Evolutionary conservation across 164 flowering plant genomes (phyloP).

Genomic region (Paratinospora sagittata): DNA sequence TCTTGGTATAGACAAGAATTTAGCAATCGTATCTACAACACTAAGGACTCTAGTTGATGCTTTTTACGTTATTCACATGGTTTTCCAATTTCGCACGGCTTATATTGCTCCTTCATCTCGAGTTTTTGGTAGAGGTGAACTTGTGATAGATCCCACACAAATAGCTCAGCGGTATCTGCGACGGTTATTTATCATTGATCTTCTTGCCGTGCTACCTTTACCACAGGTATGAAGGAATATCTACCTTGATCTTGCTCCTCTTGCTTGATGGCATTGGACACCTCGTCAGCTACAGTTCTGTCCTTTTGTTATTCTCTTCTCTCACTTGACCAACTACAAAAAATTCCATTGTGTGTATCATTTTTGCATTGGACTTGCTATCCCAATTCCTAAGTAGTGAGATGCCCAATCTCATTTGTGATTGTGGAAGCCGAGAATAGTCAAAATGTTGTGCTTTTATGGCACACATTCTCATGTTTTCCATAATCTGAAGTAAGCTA

Average conservation of each 20-base stretch:
- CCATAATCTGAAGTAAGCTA: no score
- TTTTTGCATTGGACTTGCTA: no score
- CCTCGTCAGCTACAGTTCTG: neutral
- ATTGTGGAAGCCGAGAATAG: no score
- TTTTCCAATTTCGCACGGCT: slow-evolving; percentile 89
- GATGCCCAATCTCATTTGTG: no score
- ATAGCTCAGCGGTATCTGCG: slow-evolving; percentile 84
- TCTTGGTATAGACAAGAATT: slow-evolving; percentile 8
- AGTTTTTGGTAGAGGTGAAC: slow-evolving; percentile 98
- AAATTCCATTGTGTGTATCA: no score
- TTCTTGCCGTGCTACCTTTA: slow-evolving; percentile 78
- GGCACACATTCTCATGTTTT: no score
- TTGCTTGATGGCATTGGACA: neutral
- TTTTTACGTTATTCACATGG: slow-evolving; percentile 51
- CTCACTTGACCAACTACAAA: no score
- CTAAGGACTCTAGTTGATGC: slow-evolving; percentile 7
- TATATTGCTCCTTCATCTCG: slow-evolving; percentile 97
- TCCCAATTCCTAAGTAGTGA: no score
- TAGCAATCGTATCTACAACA: slow-evolving; percentile 12
- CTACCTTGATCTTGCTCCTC: neutral
- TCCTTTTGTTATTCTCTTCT: neutral
- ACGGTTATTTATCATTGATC: slow-evolving; percentile 67
- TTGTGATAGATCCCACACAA: slow-evolving; percentile 79
- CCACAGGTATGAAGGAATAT: slow-evolving; percentile 64
- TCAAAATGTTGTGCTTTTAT: no score